These are phyloP conservation scores for Flueggea neowawraea DNA, from an alignment of 441 rosid species.

Conservation along the genomic window DNA sequence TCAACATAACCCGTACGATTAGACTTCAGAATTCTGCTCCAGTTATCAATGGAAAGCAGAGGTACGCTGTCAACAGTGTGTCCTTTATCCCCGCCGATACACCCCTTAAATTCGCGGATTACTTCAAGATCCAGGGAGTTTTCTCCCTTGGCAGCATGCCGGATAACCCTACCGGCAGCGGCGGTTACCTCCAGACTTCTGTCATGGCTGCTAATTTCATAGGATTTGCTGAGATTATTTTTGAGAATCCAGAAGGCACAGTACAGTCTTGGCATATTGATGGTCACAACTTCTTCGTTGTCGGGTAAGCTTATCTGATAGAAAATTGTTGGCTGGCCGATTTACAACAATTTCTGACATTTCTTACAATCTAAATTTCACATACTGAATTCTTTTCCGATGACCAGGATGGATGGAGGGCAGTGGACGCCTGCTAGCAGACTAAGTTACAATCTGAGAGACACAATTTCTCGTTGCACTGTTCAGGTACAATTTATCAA, in stretches of 20 bases:
- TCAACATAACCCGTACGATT: slow-evolving; percentile 49
- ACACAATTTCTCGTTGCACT: no score
- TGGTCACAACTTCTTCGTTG: slow-evolving; percentile 61
- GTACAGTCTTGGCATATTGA: slow-evolving; percentile 76
- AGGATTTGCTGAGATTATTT: slow-evolving; percentile 58
- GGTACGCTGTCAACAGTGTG: slow-evolving; percentile 68
- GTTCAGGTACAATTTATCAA: no score
- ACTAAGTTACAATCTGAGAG: slow-evolving; percentile 54
- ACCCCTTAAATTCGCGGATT: slow-evolving; percentile 75
- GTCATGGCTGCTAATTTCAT: slow-evolving; percentile 65
- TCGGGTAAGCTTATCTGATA: slow-evolving; percentile 42
- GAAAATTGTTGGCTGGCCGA: no score
- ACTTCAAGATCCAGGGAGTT: slow-evolving; percentile 66
- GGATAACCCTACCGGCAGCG: slow-evolving; percentile 42
- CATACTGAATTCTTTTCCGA: not conserved
- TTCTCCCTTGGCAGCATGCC: slow-evolving; percentile 65
- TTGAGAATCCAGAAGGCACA: slow-evolving; percentile 55
- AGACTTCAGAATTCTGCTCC: slow-evolving; percentile 57
- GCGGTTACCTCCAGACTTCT: slow-evolving; percentile 53
- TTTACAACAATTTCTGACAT: not conserved
- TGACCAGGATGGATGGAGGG: slow-evolving; percentile 72
- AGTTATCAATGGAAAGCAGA: slow-evolving; percentile 55
- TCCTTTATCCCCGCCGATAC: slow-evolving; percentile 69
- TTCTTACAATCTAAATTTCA: not conserved
- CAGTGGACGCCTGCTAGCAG: slow-evolving; percentile 65